Percentiles rank a stretch among this genome's conserved stretches.
These are phyloP conservation scores for Capsicum rhomboideum DNA, from an alignment of 257 asterid species.

Conservation along the genomic window DNA sequence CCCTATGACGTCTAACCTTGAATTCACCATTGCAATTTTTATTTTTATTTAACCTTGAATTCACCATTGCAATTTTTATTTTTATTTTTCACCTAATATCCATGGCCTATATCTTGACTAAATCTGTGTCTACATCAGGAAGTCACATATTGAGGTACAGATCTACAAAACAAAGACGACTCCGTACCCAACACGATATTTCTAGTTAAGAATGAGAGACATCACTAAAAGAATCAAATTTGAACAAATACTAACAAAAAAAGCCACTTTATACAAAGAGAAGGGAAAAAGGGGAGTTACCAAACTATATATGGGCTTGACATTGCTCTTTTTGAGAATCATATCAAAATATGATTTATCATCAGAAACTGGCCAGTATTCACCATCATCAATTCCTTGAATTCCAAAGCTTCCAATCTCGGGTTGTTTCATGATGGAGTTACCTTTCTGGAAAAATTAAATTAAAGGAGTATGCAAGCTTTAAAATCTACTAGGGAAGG, in stretches of 20 bases:
- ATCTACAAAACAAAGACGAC: not conserved
- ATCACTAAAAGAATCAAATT: not conserved
- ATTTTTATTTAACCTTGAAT: too few species aligned
- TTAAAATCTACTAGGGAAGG: not conserved
- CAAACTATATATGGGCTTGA: not conserved
- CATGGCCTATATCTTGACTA: not conserved
- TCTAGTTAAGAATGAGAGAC: not conserved
- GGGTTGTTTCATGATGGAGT: not conserved
- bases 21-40: not conserved
- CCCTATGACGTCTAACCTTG: not conserved
- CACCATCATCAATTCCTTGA: not conserved
- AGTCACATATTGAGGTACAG: not conserved
- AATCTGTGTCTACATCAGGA: not conserved
- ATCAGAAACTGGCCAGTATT: slow-evolving; percentile 3
- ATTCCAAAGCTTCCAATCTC: not conserved
- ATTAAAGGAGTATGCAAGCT: not conserved
- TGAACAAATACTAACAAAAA: too few species aligned
- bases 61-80: too few species aligned
- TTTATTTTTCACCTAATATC: not conserved
- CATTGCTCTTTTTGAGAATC: slow-evolving; percentile 3
- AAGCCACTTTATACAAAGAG: not conserved
- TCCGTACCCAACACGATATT: not conserved
- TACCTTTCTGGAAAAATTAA: not conserved
- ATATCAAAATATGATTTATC: not conserved
- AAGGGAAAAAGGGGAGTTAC: slow-evolving; percentile 1